phyloP scores from a whole-genome alignment of 768 basidiomycete genomes.

The Trichaptum fuscoviolaceum region DNA sequence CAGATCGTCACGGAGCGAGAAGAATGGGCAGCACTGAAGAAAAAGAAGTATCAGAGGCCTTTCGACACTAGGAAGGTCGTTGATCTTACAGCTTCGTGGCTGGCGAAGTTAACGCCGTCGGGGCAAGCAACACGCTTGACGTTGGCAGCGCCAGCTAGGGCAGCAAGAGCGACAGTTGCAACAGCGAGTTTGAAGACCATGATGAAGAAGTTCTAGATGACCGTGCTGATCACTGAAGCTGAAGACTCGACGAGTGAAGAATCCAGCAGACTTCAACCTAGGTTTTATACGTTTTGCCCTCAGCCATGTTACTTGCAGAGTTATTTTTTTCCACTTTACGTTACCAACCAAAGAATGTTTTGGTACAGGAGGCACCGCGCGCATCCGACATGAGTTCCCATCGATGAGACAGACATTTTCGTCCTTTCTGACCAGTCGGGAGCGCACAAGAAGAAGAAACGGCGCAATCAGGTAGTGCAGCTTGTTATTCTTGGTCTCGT shows the following conservation, averaged over 20 bases:
- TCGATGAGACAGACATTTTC: not conserved
- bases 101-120: slow-evolving; percentile 25
- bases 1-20: slow-evolving; percentile 27
- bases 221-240: not conserved
- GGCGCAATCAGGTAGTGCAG: not conserved
- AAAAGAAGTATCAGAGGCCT: not conserved
- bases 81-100: slow-evolving; percentile 16
- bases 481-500: not conserved
- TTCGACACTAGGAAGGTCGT: not conserved
- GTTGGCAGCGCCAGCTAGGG: not conserved
- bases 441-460: not conserved
- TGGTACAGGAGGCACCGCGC: not conserved
- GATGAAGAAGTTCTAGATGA: not conserved
- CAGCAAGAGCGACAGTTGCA: slow-evolving; percentile 1
- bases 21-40: slow-evolving; percentile 24
- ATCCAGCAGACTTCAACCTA: not conserved
- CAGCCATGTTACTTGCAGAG: not conserved
- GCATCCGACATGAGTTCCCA: not conserved
- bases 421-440: not conserved
- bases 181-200: slow-evolving; percentile 6
- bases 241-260: slow-evolving; percentile 5
- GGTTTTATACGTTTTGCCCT: not conserved
- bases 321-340: not conserved
- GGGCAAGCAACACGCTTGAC: slow-evolving; percentile 19
- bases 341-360: not conserved